Conservation (phyloP, 495 filamentous ascomycete species). For the Xylaria cubensis region DNA sequence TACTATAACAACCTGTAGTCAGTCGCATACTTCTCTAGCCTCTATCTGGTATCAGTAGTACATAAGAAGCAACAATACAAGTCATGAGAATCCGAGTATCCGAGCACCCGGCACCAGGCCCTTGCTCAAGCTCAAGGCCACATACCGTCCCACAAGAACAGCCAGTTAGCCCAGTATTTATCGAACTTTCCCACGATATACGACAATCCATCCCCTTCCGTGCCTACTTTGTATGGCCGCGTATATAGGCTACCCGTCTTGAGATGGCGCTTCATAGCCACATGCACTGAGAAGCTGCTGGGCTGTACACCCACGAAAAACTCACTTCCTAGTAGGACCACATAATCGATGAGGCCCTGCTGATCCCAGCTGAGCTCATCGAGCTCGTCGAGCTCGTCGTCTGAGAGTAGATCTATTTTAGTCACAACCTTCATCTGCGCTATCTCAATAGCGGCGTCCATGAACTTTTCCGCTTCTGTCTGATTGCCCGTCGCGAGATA, state of each 20-base stretch:
- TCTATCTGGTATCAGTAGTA: constrained; percentile 19
- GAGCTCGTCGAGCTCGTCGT: constrained; percentile 42
- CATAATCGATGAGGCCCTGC: constrained; percentile 50
- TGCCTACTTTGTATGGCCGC: constrained; percentile 51
- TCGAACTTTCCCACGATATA: constrained; percentile 52
- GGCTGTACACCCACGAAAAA: constrained; percentile 53
- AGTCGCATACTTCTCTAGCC: background rate
- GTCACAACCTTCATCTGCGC: constrained; percentile 43
- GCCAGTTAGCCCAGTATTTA: constrained; percentile 54
- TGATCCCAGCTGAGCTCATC: constrained; percentile 54
- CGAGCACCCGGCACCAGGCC: background rate
- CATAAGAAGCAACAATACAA: constrained; percentile 9
- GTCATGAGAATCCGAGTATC: background rate
- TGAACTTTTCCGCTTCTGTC: constrained; percentile 48
- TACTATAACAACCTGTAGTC: background rate
- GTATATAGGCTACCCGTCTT: constrained; percentile 48
- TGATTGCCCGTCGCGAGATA: constrained; percentile 55
- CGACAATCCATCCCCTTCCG: constrained; percentile 50
- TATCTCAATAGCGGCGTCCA: constrained; percentile 39
- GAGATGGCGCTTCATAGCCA: constrained; percentile 53
- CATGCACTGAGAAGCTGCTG: constrained; percentile 55
- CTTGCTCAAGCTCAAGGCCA: constrained; percentile 44
- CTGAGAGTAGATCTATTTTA: constrained; percentile 45
- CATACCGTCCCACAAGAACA: constrained; percentile 55
- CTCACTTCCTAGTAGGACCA: constrained; percentile 48